Evolutionary conservation across 2,329 filamentous ascomycete species (phyloP), one percentile per base, ranked within the genome.

Genomic region (Elsinoe batatas): DNA sequence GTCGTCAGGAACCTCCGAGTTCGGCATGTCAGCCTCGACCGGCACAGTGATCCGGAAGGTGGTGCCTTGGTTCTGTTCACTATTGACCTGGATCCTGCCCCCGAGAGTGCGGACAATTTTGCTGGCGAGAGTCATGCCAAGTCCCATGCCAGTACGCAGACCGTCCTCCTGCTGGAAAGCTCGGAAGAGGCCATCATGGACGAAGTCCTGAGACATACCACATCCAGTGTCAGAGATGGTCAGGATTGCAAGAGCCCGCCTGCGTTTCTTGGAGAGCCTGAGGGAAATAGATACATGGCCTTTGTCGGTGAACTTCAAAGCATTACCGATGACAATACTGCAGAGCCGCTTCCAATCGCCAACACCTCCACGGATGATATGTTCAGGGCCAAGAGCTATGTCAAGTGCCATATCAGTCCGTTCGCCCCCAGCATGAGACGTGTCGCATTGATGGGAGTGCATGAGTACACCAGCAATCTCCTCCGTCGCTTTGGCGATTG

Each of bases 241-340:
- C 1, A 64, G 53, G 12, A 38, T 43, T 5, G 63, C 57, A 3
- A 32, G 42, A 30, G 51, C 8, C 35, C 51, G 35, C 20, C 43
- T 44, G n/a, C 38, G 36, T 15, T 43, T 54, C 26, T 54, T 44
- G 3, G 51, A 54, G 3, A 44, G 22, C 8, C n/a, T 7, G 30
- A 59, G 56, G 1, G 37, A 30, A 0, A 73, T 58, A 4, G 63
- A 60, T 44, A 76, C 70, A 32, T 64, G 67, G 0, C 73, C 72
- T 7, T 63, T 57, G 0, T 62, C 50, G 0, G 71, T 75, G 57
- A 76, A 75, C 57, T 76, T 77, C 12, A 77, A 61, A 1, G 73
- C 66, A 61, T 77, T 77, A 1, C 74, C 73, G 13, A 74, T 69
- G 1, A 59, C 54, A 53, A 76, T 76, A 65, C 74, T 74, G 15